Percentiles rank a stretch among this genome's conserved stretches.
Conservation (phyloP, 345 rosid species). For the Sapria himalayana region DNA sequence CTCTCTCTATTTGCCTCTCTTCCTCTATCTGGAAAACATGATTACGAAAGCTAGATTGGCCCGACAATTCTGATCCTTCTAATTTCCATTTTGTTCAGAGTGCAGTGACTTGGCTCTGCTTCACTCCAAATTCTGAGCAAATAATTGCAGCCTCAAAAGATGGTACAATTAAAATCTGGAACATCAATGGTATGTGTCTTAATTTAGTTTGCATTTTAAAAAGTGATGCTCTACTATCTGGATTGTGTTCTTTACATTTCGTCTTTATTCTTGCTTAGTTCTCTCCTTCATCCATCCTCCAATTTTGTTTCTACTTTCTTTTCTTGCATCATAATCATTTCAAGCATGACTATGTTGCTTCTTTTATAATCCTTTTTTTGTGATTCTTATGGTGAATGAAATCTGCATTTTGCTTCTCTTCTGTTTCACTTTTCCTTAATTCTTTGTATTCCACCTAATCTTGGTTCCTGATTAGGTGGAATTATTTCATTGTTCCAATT, state of each 20-base stretch:
- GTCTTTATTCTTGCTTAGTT: background rate
- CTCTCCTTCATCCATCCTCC: too few relatives aligned
- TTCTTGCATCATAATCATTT: too few relatives aligned
- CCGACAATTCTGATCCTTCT: too few relatives aligned
- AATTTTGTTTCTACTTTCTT: too few relatives aligned
- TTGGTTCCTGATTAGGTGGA: background rate
- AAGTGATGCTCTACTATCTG: too few relatives aligned
- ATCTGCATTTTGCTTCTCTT: background rate
- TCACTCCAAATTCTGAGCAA: conserved; percentile 67
- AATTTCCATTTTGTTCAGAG: conserved; percentile 29
- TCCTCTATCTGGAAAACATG: background rate
- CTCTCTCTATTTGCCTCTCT: conserved; percentile 1
- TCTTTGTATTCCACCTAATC: too few relatives aligned
- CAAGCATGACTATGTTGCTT: background rate
- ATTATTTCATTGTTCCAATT: background rate
- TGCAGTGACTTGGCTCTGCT: conserved; percentile 95
- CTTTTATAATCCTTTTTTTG: background rate
- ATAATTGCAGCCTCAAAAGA: conserved; percentile 90
- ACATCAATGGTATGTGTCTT: conserved; percentile 82
- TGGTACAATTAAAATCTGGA: conserved; percentile 76
- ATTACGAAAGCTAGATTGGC: conserved; percentile 4
- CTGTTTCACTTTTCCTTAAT: too few relatives aligned
- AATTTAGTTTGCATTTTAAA: too few relatives aligned
- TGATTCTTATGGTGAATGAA: background rate
- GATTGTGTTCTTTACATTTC: conserved; percentile 1